phyloP scores from a whole-genome alignment of 2,329 filamentous ascomycete species.

The Aspergillus calidoustus region DNA sequence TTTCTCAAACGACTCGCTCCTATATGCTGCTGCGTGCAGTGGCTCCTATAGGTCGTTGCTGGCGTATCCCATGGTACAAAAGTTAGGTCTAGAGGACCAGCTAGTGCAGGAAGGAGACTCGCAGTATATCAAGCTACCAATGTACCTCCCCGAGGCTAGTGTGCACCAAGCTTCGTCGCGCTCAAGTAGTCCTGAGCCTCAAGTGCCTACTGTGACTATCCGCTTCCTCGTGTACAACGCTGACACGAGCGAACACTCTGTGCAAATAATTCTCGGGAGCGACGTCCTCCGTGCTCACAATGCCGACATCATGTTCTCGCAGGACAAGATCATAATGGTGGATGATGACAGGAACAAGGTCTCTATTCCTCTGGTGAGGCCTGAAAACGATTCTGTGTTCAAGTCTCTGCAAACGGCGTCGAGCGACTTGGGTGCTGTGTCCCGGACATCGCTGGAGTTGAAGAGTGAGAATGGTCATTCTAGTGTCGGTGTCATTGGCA shows the following conservation, averaged over 20 bases:
- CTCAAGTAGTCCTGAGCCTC: conserved; percentile 72
- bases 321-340: conserved; percentile 84
- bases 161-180: conserved; percentile 73
- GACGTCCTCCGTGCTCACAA: conserved; percentile 84
- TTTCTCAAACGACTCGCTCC: conserved; percentile 84
- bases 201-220: conserved; percentile 80
- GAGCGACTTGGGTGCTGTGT: conserved; percentile 19
- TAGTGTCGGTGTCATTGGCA: conserved; percentile 40
- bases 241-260: conserved; percentile 57
- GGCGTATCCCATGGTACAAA: conserved; percentile 73
- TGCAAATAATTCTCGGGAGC: conserved; percentile 88
- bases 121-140: conserved; percentile 73
- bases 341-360: conserved; percentile 86
- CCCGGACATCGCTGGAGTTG: conserved; percentile 8
- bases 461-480: conserved; percentile 27
- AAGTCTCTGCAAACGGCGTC: conserved; percentile 71
- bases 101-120: conserved; percentile 69
- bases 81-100: conserved; percentile 71
- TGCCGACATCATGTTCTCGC: conserved; percentile 88
- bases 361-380: conserved; percentile 87
- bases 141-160: conserved; percentile 91
- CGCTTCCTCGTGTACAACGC: conserved; percentile 73
- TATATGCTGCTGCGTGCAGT: conserved; percentile 91
- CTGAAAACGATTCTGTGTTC: conserved; percentile 82
- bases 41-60: conserved; percentile 89